Percentiles rank a stretch among this genome's conserved stretches.
These are phyloP conservation scores for Trichoderma oligosporum DNA, from an alignment of 2,329 filamentous ascomycete genomes.

Conservation along the genomic window DNA sequence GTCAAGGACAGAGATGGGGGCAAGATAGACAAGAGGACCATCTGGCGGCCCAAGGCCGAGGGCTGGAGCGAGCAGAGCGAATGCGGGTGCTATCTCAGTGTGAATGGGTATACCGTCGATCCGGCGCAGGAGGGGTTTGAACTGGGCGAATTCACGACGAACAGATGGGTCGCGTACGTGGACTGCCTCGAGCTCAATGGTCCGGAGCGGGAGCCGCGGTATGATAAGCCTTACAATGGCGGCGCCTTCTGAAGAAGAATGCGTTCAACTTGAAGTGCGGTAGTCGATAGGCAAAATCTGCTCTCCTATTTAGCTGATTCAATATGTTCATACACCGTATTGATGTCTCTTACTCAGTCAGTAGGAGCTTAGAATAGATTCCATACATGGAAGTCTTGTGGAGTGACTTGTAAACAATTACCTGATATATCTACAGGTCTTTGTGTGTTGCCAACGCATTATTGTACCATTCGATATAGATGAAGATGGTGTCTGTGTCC, in stretches of 20 bases:
- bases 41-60: conserved; percentile 5
- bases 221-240: not conserved
- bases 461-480: too few relatives aligned
- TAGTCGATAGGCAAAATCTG: too few relatives aligned
- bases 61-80: not conserved
- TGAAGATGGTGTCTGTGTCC: too few relatives aligned
- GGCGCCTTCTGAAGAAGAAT: not conserved
- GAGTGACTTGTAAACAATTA: too few relatives aligned
- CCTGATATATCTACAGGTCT: too few relatives aligned
- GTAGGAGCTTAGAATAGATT: too few relatives aligned
- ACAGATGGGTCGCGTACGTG: conserved; percentile 3
- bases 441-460: too few relatives aligned
- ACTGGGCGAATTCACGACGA: not conserved
- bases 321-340: too few relatives aligned
- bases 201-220: conserved; percentile 1
- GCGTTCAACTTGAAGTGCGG: not conserved
- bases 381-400: too few relatives aligned
- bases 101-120: conserved; percentile 9
- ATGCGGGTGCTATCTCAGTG: not conserved
- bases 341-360: too few relatives aligned
- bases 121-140: not conserved
- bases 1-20: not conserved
- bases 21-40: not conserved
- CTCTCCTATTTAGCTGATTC: too few relatives aligned
- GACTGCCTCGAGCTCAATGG: conserved; percentile 6